These are phyloP conservation scores for Aspergillus eucalypticola DNA, from an alignment of 2,329 filamentous ascomycete species.

Conservation along the genomic window DNA sequence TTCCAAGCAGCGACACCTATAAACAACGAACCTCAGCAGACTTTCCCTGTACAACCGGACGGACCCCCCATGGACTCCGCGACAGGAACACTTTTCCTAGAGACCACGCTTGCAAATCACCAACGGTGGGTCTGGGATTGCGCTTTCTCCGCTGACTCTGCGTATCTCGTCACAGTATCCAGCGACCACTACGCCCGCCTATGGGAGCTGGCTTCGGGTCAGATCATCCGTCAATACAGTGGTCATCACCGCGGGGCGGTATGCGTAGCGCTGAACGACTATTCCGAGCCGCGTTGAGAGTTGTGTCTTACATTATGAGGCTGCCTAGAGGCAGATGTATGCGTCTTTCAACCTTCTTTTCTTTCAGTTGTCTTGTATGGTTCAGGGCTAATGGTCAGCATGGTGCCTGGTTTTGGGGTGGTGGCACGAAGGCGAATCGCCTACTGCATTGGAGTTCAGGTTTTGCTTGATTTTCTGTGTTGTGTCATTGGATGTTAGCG, in stretches of 20 bases:
- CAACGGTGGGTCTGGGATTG: conserved; percentile 98
- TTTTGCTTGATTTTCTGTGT: conserved; percentile 6
- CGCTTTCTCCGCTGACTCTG: conserved; percentile 88
- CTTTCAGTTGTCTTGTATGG: conserved; percentile 1
- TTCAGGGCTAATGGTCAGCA: conserved; percentile 25
- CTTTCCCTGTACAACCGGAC: conserved; percentile 39
- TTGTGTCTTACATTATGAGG: background rate
- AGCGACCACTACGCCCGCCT: conserved; percentile 90
- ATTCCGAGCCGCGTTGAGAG: conserved; percentile 51
- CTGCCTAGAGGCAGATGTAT: background rate
- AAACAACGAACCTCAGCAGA: conserved; percentile 31
- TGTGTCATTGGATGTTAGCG: conserved; percentile 6
- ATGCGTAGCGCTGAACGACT: conserved; percentile 90
- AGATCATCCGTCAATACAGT: conserved; percentile 92
- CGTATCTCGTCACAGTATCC: conserved; percentile 89
- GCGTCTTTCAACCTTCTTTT: background rate
- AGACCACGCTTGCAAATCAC: conserved; percentile 84
- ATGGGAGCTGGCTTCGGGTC: conserved; percentile 84
- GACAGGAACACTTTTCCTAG: conserved; percentile 67
- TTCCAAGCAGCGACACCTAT: conserved; percentile 28
- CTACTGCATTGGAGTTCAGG: conserved; percentile 19
- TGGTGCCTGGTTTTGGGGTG: conserved; percentile 23
- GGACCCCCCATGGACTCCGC: conserved; percentile 44
- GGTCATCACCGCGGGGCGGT: conserved; percentile 90
- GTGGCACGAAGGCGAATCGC: conserved; percentile 9